Conservation (phyloP, 306 rosid species). For the Canavalia gladiata region DNA sequence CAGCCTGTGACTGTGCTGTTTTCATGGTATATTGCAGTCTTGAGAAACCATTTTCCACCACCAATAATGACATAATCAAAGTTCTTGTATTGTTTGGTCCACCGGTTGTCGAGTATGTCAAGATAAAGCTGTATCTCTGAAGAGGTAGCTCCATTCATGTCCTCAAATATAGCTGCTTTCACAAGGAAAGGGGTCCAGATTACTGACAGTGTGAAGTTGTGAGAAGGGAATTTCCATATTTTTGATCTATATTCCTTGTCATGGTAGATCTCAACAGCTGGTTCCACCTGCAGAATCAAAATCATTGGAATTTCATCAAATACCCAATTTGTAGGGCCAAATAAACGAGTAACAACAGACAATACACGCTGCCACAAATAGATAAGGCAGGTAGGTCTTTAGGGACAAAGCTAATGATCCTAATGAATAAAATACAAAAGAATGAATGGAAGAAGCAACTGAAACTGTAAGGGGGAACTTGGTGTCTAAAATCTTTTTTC, state of each 20-base stretch:
- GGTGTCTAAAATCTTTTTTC: no score
- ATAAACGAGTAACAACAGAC: constrained; percentile 3
- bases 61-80: constrained; percentile 69
- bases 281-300: constrained; percentile 76
- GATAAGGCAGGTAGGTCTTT: constrained; percentile 9
- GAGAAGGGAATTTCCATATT: constrained; percentile 78
- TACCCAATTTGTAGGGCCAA: constrained; percentile 45
- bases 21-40: constrained; percentile 79
- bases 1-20: constrained; percentile 64
- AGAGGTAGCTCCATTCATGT: constrained; percentile 77
- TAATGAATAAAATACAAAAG: background rate
- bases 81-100: constrained; percentile 63
- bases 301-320: constrained; percentile 35
- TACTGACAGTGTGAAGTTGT: constrained; percentile 84
- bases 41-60: constrained; percentile 91
- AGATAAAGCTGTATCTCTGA: constrained; percentile 78
- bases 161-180: constrained; percentile 74
- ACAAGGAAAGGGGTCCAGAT: constrained; percentile 91
- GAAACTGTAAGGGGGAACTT: background rate
- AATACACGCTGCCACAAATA: constrained; percentile 36
- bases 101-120: constrained; percentile 62
- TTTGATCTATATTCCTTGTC: constrained; percentile 88
- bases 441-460: constrained; percentile 12
- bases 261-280: constrained; percentile 80
- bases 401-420: constrained; percentile 38